Evolutionary conservation across 139 green algal genomes (phyloP).

Genomic region (Eudorina sp.): DNA sequence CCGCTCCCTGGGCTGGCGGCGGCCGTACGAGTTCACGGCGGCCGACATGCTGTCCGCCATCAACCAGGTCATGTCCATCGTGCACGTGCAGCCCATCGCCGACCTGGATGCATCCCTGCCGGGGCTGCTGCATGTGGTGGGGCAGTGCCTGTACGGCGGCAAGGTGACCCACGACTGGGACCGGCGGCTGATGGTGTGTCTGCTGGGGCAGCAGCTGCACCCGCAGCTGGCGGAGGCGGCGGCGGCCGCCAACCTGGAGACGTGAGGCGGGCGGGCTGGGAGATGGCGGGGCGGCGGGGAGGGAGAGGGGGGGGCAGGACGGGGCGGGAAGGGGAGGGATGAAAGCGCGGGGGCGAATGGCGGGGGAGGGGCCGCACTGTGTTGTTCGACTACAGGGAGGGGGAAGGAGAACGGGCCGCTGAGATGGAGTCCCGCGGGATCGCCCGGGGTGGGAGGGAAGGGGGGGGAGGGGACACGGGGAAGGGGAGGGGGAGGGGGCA

Average conservation of each 20-base stretch:
- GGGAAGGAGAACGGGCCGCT: too few species aligned
- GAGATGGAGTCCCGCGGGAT: too few species aligned
- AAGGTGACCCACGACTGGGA: slow-evolving; percentile 67
- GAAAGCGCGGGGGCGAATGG: neutral
- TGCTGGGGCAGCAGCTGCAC: slow-evolving; percentile 59
- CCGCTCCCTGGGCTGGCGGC: slow-evolving; percentile 84
- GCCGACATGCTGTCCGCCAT: slow-evolving; percentile 80
- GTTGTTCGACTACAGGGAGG: too few species aligned
- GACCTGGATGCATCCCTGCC: slow-evolving; percentile 40
- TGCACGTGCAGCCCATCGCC: neutral
- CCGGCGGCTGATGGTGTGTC: slow-evolving; percentile 52
- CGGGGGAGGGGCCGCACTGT: neutral
- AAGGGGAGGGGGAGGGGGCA: too few species aligned
- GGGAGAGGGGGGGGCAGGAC: neutral
- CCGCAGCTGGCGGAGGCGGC: slow-evolving; percentile 26
- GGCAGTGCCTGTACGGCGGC: slow-evolving; percentile 66
- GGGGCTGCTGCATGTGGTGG: slow-evolving; percentile 56
- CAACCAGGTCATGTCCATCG: slow-evolving; percentile 29
- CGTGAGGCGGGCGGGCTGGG: neutral
- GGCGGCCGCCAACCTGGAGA: slow-evolving; percentile 30
- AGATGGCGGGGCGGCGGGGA: neutral
- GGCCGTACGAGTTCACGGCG: slow-evolving; percentile 85
- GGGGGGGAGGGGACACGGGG: too few species aligned
- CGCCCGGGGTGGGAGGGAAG: too few species aligned
- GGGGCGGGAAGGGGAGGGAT: neutral